Evolutionary conservation across 1,139 yeast genomes (phyloP), one percentile per base, ranked within the genome.

Genomic region (Yamadazyma conglobata): DNA sequence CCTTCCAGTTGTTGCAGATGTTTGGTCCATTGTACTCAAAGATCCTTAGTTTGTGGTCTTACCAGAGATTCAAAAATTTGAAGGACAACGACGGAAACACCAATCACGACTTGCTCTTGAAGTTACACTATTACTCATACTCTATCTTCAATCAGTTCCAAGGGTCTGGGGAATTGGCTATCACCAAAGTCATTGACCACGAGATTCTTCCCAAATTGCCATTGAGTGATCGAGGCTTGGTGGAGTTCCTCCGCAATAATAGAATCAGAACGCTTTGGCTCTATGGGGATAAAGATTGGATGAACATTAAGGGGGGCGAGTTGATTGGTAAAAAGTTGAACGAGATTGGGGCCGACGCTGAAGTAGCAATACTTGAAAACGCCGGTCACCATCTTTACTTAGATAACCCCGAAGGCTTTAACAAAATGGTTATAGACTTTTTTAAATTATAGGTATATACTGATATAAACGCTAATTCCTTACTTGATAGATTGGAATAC

Each of bases 261-360:
- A 38, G 52, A 3, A 49, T 64, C 9, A 47, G 48, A 25, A 50
- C 56, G 1, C 34, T 58, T 4, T 64, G 72, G 69, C 30, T 64
- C 23, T 67, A 67, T 35, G 73, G 71, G 1, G 70, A 62, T 8
- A 58, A 56, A 25, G 71, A 66, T 37, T 66, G 73, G 73, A 66
- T 66, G 73, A 67, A 67, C 34, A 29, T 39, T 5, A 55, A 56
- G 15, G 73, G 73, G 3, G 73, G 73, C 1, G 45, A 54, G 32
- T 55, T 57, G 36, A 56, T 66, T 15, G 48, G 43, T 31, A 52
- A 60, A 6, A 47, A 54, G 26, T 42, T 66, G 4, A 25, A 38
- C 9, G 36, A 39, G 6, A 30, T 43, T 21, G 52, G 49, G 7
- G 43, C 47, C 7, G 33, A 43, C 4, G 31, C 51, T 11, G 37